phyloP scores from a whole-genome alignment of 129 eudicot genomes.

The Tanacetum coccineum region DNA sequence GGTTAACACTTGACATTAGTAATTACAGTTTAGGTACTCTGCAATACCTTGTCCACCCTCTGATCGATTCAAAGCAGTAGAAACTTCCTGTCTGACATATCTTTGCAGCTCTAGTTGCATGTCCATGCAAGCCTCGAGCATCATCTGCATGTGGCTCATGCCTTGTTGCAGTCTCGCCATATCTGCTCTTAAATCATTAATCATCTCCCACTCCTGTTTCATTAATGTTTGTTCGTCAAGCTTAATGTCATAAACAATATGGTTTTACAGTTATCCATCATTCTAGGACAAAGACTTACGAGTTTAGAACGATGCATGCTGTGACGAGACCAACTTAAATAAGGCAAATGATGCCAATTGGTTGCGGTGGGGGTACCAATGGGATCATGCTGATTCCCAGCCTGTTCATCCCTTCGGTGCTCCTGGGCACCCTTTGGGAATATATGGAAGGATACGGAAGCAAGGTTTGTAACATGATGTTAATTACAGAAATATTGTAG shows the following conservation, averaged over 20 bases:
- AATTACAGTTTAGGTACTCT: no score
- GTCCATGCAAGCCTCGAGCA: slow-evolving; percentile 99
- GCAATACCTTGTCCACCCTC: slow-evolving; percentile 73
- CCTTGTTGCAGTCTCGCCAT: slow-evolving; percentile 94
- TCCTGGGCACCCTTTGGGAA: slow-evolving; percentile 57
- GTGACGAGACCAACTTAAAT: slow-evolving; percentile 87
- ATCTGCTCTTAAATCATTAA: slow-evolving; percentile 86
- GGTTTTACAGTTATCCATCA: not conserved
- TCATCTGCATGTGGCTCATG: no score
- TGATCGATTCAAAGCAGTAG: slow-evolving; percentile 95
- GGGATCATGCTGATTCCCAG: slow-evolving; percentile 48
- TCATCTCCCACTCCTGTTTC: slow-evolving; percentile 93
- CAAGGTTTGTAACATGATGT: no score
- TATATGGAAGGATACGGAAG: no score
- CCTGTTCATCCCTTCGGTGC: slow-evolving; percentile 54
- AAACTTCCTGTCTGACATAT: slow-evolving; percentile 93
- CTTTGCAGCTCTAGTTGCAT: slow-evolving; percentile 99
- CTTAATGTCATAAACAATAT: no score
- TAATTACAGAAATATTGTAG: no score
- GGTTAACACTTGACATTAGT: no score
- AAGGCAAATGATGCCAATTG: slow-evolving; percentile 94
- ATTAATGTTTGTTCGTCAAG: slow-evolving; percentile 12
- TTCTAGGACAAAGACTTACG: slow-evolving; percentile 34
- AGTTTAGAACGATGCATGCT: slow-evolving; percentile 88
- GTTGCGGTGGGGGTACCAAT: slow-evolving; percentile 90